Evolutionary conservation across 768 basidiomycete species (phyloP).

Genomic region (Naematelia aurantialba): DNA sequence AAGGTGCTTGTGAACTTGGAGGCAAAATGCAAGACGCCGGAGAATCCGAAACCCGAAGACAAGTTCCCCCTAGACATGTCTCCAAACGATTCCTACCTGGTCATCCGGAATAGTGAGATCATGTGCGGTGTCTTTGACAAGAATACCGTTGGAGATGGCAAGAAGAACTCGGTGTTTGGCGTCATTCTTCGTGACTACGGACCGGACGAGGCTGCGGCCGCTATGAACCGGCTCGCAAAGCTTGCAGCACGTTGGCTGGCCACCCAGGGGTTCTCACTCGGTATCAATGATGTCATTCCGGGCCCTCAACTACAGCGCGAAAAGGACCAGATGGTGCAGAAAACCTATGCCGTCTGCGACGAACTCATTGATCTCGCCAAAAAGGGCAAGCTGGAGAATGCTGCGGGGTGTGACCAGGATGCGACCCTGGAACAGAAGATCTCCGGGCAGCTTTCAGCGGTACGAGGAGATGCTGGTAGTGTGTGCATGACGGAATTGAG

Average conservation of each 20-base stretch:
- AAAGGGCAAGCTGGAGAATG: slow-evolving; percentile 87
- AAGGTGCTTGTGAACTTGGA: slow-evolving; percentile 90
- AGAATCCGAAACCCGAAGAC: slow-evolving; percentile 43
- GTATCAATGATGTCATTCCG: slow-evolving; percentile 98
- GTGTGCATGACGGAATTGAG: slow-evolving; percentile 99
- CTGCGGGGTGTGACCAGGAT: slow-evolving; percentile 95
- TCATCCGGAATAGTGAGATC: slow-evolving; percentile 94
- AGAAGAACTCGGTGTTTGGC: slow-evolving; percentile 99
- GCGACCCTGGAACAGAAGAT: slow-evolving; percentile 96
- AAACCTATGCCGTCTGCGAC: slow-evolving; percentile 81
- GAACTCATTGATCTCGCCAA: slow-evolving; percentile 84
- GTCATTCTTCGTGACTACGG: slow-evolving; percentile 97
- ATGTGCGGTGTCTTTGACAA: slow-evolving; percentile 99
- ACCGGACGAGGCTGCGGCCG: slow-evolving; percentile 83
- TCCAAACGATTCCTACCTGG: slow-evolving; percentile 96
- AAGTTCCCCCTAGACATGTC: slow-evolving; percentile 72
- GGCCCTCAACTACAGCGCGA: slow-evolving; percentile 72
- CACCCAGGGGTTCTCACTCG: slow-evolving; percentile 94
- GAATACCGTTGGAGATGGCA: slow-evolving; percentile 92
- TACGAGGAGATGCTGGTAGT: slow-evolving; percentile 91
- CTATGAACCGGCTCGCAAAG: slow-evolving; percentile 95
- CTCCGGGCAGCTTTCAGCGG: slow-evolving; percentile 85
- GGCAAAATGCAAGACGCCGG: slow-evolving; percentile 78
- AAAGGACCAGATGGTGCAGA: slow-evolving; percentile 81
- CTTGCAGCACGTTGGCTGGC: slow-evolving; percentile 92